Percentiles rank a stretch among this genome's conserved stretches.
phyloP scores from a whole-genome alignment of 805 yeast genomes.

The Naumovozyma baii region DNA sequence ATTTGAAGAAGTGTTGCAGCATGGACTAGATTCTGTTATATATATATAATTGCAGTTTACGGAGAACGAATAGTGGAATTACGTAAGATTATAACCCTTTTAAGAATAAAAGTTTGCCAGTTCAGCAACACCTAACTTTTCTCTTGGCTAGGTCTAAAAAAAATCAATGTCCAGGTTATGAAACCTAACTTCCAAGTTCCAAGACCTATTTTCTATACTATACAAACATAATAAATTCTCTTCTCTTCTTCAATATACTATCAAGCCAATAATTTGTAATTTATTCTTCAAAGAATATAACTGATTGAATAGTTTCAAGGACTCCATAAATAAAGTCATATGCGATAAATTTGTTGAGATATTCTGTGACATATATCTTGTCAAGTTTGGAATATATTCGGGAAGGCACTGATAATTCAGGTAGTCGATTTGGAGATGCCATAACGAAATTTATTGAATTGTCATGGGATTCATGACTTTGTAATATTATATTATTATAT shows the following conservation, averaged over 20 bases:
- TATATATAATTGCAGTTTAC: too few relatives aligned
- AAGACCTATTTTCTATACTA: too few relatives aligned
- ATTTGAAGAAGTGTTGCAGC: too few relatives aligned
- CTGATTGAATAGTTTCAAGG: constrained; percentile 31
- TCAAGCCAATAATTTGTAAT: constrained; percentile 30
- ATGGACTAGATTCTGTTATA: too few relatives aligned
- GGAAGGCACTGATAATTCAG: constrained; percentile 24
- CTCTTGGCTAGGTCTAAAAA: too few relatives aligned
- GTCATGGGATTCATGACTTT: constrained; percentile 18
- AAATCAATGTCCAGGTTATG: too few relatives aligned
- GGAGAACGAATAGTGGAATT: too few relatives aligned
- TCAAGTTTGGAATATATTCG: constrained; percentile 27
- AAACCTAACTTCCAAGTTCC: too few relatives aligned
- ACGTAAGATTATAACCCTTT: too few relatives aligned
- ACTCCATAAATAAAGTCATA: constrained; percentile 34
- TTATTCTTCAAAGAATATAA: constrained; percentile 25
- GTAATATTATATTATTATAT: constrained; percentile 30
- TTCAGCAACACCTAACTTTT: too few relatives aligned
- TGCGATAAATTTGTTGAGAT: constrained; percentile 25
- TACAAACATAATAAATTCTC: too few relatives aligned
- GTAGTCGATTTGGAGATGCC: constrained; percentile 32
- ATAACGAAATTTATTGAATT: constrained; percentile 28
- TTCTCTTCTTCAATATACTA: constrained; percentile 35
- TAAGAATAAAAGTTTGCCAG: too few relatives aligned
- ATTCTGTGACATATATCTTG: constrained; percentile 19